Evolutionary conservation across 345 rosid species (phyloP), one percentile per base, ranked within the genome.

Genomic region (Raphanus sativus): DNA sequence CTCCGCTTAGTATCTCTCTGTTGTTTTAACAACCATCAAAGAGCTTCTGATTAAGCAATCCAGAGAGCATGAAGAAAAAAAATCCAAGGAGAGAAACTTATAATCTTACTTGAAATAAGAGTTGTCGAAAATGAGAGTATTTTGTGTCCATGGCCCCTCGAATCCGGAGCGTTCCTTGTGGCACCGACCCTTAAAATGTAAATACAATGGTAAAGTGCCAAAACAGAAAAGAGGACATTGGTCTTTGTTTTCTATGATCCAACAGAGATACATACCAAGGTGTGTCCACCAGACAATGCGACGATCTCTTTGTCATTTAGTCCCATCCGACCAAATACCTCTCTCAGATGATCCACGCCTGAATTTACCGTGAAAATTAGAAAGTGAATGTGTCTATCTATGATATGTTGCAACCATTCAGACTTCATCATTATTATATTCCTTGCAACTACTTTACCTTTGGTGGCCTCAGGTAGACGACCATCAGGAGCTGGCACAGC

Each of bases 91-190:
- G 69, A 64, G 25, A 63, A 64, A 30, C 9, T 17, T 1, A 4
- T 21, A 21, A 21, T 58, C 83, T 78, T 81, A 92, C 98, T 82
- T 94, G 85, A 89, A 94, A 78, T 90, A 94, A 15, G 89, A 85
- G 84, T 94, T 94, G 38, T 90, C 97, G 63, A 94, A 94, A 69
- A 88, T 86, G 59, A 92, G 93, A 48, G 97, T 97, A 69, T 90
- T 89, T 62, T 69, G 30, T 26, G 98, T 94, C 98, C 98, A 92
- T 8, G 97, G 80, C 26, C 97, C 98, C 36, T 94, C 97, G 72
- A 91, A 91, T 40, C 98, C 98, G 17, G 98, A 94, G 12, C 97
- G 89, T 73, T 92, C 98, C 83, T 92, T 87, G 87, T 91, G 97
- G 86, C 97, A 90, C 77, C 97, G 88, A 3, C 98, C 97, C 98